A percentile compares a stretch with the other conserved stretches of the same genome.
Evolutionary conservation across 495 filamentous ascomycete species (phyloP).

Genomic region (Penicillium ucsense): DNA sequence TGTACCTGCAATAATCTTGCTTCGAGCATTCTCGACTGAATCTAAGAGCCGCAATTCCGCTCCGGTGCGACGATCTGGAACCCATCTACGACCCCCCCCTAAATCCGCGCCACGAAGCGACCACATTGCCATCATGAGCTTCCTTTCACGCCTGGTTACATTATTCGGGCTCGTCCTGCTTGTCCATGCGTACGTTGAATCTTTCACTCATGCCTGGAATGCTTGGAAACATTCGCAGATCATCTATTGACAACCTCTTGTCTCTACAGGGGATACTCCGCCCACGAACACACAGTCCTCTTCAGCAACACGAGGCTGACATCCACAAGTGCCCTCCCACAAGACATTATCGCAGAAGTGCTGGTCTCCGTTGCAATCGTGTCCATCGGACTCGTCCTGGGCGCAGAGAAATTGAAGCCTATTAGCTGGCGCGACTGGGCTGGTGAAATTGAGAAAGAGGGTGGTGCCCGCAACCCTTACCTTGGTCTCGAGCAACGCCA

Average conservation of each 20-base stretch:
- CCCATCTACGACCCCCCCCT: too few relatives aligned
- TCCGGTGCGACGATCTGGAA: too few relatives aligned
- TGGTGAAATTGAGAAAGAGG: slow-evolving; percentile 67
- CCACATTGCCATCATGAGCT: slow-evolving; percentile 43
- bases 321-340: slow-evolving; percentile 38
- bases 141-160: slow-evolving; percentile 54
- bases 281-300: slow-evolving; percentile 70
- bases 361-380: slow-evolving; percentile 54
- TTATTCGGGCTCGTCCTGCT: slow-evolving; percentile 57
- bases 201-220: too few relatives aligned
- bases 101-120: background rate
- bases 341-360: slow-evolving; percentile 60
- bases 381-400: slow-evolving; percentile 61
- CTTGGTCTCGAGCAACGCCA: slow-evolving; percentile 46
- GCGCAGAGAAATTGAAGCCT: slow-evolving; percentile 59
- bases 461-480: slow-evolving; percentile 42
- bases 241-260: background rate
- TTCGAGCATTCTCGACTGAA: too few relatives aligned
- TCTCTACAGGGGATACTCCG: slow-evolving; percentile 63
- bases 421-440: slow-evolving; percentile 80
- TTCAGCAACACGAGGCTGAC: slow-evolving; percentile 46
- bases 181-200: slow-evolving; percentile 56
- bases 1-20: too few relatives aligned
- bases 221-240: background rate
- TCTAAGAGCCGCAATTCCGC: too few relatives aligned